Percentiles rank a stretch among this genome's conserved stretches.
These are phyloP conservation scores for Circinella umbellata DNA, from an alignment of 371 early-diverging fungal species.

Conservation along the genomic window DNA sequence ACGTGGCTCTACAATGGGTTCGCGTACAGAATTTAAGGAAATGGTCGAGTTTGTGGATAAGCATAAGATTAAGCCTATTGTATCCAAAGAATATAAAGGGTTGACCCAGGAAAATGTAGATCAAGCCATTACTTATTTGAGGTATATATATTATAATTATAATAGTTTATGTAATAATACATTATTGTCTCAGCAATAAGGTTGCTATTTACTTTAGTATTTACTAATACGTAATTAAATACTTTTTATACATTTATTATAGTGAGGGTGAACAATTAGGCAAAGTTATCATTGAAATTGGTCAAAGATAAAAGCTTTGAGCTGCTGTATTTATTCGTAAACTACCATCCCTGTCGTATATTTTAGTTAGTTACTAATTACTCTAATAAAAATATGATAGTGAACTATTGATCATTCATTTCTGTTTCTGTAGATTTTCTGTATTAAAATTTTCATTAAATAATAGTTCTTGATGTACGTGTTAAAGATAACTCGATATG, in stretches of 20 bases:
- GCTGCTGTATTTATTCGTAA: no score
- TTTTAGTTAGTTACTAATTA: no score
- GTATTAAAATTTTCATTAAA: no score
- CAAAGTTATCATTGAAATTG: conserved; percentile 25
- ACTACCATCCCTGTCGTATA: no score
- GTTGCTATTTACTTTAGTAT: neutral
- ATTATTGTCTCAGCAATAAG: neutral
- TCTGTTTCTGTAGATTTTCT: no score
- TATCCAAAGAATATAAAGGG: conserved; percentile 63
- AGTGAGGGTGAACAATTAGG: conserved; percentile 25
- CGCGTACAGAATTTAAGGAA: conserved; percentile 62
- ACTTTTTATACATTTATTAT: neutral
- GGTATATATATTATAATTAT: neutral
- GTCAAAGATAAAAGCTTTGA: conserved; percentile 4
- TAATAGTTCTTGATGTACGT: no score
- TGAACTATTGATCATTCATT: no score
- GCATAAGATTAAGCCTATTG: conserved; percentile 65
- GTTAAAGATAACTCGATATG: no score
- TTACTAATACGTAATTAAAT: neutral
- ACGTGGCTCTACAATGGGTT: conserved; percentile 72
- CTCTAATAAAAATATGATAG: no score
- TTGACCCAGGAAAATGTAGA: conserved; percentile 48
- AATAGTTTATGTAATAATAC: no score
- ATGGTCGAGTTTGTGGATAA: conserved; percentile 65
- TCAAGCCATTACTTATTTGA: conserved; percentile 31